These are phyloP conservation scores for Voacanga thouarsii DNA, from an alignment of 257 asterid genomes.

Conservation along the genomic window DNA sequence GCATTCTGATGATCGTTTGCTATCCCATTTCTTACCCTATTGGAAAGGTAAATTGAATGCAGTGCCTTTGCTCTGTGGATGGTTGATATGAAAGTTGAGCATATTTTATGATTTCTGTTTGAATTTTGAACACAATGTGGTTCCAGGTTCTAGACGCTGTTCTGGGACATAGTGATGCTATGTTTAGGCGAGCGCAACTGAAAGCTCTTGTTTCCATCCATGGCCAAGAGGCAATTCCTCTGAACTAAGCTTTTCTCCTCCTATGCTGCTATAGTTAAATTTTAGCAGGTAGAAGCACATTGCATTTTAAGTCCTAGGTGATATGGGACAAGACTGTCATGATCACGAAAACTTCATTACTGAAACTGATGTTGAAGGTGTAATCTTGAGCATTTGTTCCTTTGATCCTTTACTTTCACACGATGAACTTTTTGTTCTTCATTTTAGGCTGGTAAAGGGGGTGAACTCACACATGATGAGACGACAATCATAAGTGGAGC, in stretches of 20 bases:
- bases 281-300: background rate
- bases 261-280: background rate
- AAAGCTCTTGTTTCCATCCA: conserved; percentile 97
- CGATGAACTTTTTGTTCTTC: background rate
- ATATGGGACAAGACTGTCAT: background rate
- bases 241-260: background rate
- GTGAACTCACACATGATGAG: conserved; percentile 92
- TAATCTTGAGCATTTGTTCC: background rate
- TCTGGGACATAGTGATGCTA: conserved; percentile 75
- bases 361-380: background rate
- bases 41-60: conserved; percentile 58
- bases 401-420: background rate
- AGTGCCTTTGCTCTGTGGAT: background rate
- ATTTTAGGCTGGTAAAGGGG: conserved; percentile 91
- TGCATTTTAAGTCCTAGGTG: background rate
- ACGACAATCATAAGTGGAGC: conserved; percentile 96
- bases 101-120: background rate
- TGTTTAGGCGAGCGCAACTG: conserved; percentile 91
- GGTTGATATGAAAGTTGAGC: background rate
- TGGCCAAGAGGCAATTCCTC: conserved; percentile 69
- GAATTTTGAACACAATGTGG: conserved; percentile 5
- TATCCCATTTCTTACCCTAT: conserved; percentile 87
- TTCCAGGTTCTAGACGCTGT: conserved; percentile 74
- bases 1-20: conserved; percentile 77
- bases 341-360: background rate